A percentile compares a stretch with the other conserved stretches of the same genome.
phyloP scores from a whole-genome alignment of 2,329 filamentous ascomycete genomes.

The Colletotrichum musae region DNA sequence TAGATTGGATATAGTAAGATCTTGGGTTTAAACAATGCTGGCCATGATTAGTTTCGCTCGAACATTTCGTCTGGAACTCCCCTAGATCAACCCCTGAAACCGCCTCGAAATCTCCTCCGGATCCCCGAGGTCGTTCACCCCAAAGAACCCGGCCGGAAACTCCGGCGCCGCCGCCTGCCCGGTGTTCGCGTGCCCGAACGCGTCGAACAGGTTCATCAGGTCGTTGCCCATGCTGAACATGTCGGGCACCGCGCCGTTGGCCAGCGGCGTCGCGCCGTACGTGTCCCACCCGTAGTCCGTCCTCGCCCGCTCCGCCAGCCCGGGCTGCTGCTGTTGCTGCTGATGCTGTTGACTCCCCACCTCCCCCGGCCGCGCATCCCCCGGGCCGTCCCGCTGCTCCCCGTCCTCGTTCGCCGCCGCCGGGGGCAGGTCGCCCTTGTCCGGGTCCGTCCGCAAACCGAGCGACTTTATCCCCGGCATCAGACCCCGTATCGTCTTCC shows the following conservation, averaged over 20 bases:
- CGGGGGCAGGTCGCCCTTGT: conserved; percentile 18
- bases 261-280: conserved; percentile 11
- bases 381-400: conserved; percentile 32
- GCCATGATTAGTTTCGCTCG: background rate
- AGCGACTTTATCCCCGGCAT: conserved; percentile 50
- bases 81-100: conserved; percentile 50
- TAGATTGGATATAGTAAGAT: background rate
- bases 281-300: conserved; percentile 18
- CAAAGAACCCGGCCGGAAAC: conserved; percentile 29
- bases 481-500: conserved; percentile 53
- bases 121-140: conserved; percentile 32
- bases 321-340: background rate
- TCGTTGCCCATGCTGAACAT: conserved; percentile 54
- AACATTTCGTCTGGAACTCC: background rate
- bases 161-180: conserved; percentile 37
- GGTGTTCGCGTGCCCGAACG: conserved; percentile 44
- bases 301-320: background rate
- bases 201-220: conserved; percentile 53
- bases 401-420: conserved; percentile 28
- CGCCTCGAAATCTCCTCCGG: conserved; percentile 50
- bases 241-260: conserved; percentile 46
- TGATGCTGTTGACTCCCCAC: too few relatives aligned
- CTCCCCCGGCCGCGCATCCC: conserved; percentile 20
- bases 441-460: conserved; percentile 43
- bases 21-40: background rate